Evolutionary conservation across 2,329 filamentous ascomycete genomes (phyloP).

Genomic region (Byssothecium circinans): DNA sequence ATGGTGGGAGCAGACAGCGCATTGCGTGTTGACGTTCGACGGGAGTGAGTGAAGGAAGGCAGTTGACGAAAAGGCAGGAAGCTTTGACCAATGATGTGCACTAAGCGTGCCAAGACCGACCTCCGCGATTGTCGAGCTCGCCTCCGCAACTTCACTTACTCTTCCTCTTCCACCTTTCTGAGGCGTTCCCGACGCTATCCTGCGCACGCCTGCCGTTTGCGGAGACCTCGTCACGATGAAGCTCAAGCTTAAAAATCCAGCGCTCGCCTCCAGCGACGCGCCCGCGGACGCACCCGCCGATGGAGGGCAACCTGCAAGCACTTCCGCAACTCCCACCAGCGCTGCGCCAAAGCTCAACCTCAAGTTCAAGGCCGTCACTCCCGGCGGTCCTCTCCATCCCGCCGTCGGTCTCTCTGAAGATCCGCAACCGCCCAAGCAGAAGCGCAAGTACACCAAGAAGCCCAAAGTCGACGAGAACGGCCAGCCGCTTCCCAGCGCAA

Average conservation of each 20-base stretch:
- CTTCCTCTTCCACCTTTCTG: not conserved
- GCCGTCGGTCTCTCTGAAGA: constrained; percentile 2
- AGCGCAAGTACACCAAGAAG: constrained; percentile 50
- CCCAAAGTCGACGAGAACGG: constrained; percentile 36
- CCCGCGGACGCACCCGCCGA: constrained; percentile 15
- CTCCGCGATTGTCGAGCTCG: not conserved
- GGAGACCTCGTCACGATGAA: constrained; percentile 25
- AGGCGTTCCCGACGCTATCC: not conserved
- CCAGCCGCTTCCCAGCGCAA: constrained; percentile 24
- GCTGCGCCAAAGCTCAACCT: constrained; percentile 12
- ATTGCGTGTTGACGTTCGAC: constrained; percentile 16
- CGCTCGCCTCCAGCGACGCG: constrained; percentile 22
- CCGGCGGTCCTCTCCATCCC: constrained; percentile 30
- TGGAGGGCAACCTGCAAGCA: constrained; percentile 10
- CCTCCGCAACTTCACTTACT: not conserved
- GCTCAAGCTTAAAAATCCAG: constrained; percentile 35
- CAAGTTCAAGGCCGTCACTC: constrained; percentile 37
- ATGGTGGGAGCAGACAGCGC: constrained; percentile 25
- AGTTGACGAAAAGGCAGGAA: constrained; percentile 16
- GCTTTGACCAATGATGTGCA: constrained; percentile 13
- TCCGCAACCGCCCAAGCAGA: constrained; percentile 31
- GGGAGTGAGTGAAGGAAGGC: constrained; percentile 3
- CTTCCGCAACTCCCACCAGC: constrained; percentile 14
- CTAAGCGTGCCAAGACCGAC: constrained; percentile 6
- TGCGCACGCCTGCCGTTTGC: not conserved